phyloP scores from a whole-genome alignment of 73 alveolate species.

The Tetrahymena thermophila region DNA sequence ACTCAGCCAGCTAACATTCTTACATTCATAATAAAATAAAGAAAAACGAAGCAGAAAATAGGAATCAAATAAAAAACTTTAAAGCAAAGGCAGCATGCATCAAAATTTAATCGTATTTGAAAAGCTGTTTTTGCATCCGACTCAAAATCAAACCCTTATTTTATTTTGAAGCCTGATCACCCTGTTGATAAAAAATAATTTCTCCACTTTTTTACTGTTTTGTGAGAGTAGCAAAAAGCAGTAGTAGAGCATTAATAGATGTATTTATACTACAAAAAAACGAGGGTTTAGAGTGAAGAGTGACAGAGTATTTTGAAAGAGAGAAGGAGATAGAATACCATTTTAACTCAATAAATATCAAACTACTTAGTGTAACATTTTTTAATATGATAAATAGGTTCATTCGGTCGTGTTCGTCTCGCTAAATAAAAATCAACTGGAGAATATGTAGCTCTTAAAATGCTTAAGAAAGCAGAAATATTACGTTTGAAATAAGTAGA shows the following conservation, averaged over 20 bases:
- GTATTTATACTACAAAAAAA: neutral
- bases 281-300: neutral
- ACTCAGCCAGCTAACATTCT: neutral
- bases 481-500: conserved; percentile 88
- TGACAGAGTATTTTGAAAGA: neutral
- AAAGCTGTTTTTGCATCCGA: neutral
- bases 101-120: neutral
- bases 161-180: neutral
- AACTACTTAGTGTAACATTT: neutral
- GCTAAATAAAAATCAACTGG: conserved; percentile 72
- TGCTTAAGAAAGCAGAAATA: conserved; percentile 89
- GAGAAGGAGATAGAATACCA: neutral
- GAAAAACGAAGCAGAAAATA: neutral
- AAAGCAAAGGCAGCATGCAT: neutral
- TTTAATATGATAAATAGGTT: conserved; percentile 73
- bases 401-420: conserved; percentile 90
- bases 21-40: neutral
- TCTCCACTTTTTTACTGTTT: neutral
- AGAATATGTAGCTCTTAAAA: conserved; percentile 86
- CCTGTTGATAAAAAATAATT: neutral
- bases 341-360: neutral
- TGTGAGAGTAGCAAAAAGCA: neutral
- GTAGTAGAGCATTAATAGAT: neutral
- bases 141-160: neutral
- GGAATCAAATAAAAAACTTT: neutral